Percentiles rank a stretch among this genome's conserved stretches.
Conservation (phyloP, 805 yeast species). For the Ogataea corticis region DNA sequence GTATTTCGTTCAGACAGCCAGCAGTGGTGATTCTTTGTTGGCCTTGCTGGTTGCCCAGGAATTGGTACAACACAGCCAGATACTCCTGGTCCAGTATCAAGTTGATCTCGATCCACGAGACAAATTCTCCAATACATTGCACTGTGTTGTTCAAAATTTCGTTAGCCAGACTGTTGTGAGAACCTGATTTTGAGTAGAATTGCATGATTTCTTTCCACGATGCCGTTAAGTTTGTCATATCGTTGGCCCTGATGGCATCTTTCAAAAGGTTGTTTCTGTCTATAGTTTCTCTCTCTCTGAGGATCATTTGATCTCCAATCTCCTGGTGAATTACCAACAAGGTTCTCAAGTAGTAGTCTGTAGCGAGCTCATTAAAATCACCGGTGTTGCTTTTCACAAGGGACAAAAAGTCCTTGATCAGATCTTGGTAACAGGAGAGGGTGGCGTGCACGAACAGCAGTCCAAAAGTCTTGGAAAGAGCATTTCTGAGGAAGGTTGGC, state of each 20-base stretch:
- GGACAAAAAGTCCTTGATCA: constrained; percentile 49
- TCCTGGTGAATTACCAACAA: constrained; percentile 79
- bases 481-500: constrained; percentile 51
- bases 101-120: constrained; percentile 89
- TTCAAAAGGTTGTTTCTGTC: constrained; percentile 73
- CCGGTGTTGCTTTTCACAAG: constrained; percentile 31
- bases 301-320: constrained; percentile 87
- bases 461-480: constrained; percentile 56
- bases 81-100: constrained; percentile 65
- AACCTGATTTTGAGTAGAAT: constrained; percentile 28
- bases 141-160: constrained; percentile 61
- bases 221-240: constrained; percentile 62
- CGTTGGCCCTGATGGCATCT: constrained; percentile 77
- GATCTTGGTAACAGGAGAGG: constrained; percentile 47
- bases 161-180: constrained; percentile 28
- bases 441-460: constrained; percentile 52
- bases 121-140: constrained; percentile 76
- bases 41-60: constrained; percentile 40
- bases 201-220: constrained; percentile 66
- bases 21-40: constrained; percentile 60
- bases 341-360: constrained; percentile 76
- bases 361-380: constrained; percentile 42
- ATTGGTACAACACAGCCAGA: constrained; percentile 57
- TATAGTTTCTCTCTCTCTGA: constrained; percentile 60
- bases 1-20: constrained; percentile 50